Evolutionary conservation across 2,329 filamentous ascomycete genomes (phyloP).

Genomic region (Monilinia fructicola): DNA sequence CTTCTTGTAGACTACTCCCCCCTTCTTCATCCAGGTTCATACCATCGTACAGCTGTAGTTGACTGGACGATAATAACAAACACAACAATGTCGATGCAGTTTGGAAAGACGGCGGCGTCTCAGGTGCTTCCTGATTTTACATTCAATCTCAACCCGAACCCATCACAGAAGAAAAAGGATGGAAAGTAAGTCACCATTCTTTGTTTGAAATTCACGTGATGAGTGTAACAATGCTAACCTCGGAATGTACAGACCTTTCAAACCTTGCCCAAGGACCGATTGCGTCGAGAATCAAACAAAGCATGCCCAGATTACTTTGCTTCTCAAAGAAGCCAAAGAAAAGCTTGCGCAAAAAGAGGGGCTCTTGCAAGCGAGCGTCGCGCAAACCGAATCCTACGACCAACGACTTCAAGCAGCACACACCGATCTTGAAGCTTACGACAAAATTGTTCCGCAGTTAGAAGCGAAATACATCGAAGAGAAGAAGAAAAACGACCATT

Average conservation of each 20-base stretch:
- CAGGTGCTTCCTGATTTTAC: neutral
- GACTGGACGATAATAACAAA: neutral
- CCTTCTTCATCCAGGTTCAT: neutral
- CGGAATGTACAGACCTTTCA: slow-evolving; percentile 18
- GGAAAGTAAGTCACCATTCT: slow-evolving; percentile 7
- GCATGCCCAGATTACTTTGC: neutral
- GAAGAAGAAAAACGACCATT: neutral
- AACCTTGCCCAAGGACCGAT: slow-evolving; percentile 17
- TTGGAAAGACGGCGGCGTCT: neutral
- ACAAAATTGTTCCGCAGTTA: neutral
- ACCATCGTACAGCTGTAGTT: neutral
- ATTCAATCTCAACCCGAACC: neutral
- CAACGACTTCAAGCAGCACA: slow-evolving; percentile 19
- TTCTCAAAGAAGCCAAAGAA: slow-evolving; percentile 8
- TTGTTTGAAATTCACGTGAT: slow-evolving; percentile 10
- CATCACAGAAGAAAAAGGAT: neutral
- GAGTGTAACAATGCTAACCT: slow-evolving; percentile 10
- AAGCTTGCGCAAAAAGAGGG: neutral
- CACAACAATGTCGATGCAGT: neutral
- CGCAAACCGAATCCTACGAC: slow-evolving; percentile 15
- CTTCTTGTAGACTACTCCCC: neutral
- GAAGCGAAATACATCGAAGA: slow-evolving; percentile 2
- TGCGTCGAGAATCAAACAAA: slow-evolving; percentile 19
- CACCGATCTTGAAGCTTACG: slow-evolving; percentile 2
- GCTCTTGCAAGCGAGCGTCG: neutral